These are phyloP conservation scores for Biscogniauxia mediterranea DNA, from an alignment of 2,329 filamentous ascomycete genomes.

Conservation along the genomic window DNA sequence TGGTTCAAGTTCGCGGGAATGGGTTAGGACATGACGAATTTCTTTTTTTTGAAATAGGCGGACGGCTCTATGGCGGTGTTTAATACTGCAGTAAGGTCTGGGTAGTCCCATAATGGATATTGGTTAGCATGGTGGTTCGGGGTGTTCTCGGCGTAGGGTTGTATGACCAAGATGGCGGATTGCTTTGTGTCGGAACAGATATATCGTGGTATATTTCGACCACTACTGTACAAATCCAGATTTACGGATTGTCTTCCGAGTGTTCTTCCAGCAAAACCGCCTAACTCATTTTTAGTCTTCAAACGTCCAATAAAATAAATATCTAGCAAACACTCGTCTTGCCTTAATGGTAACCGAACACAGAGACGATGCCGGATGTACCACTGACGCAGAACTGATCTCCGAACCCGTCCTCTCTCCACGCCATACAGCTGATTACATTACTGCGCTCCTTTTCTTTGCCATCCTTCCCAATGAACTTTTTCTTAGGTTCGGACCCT, in stretches of 20 bases:
- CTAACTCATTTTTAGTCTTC: not conserved
- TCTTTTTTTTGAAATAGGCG: constrained; percentile 8
- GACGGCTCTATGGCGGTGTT: constrained; percentile 14
- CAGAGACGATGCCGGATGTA: constrained; percentile 64
- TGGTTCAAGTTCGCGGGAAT: constrained; percentile 96
- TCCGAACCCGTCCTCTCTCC: constrained; percentile 61
- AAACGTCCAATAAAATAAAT: constrained; percentile 5
- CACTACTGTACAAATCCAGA: constrained; percentile 10
- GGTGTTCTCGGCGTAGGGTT: constrained; percentile 23
- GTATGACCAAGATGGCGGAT: constrained; percentile 18
- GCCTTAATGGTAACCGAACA: constrained; percentile 48
- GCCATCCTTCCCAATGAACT: constrained; percentile 56
- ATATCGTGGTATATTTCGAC: constrained; percentile 7
- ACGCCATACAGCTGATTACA: constrained; percentile 60
- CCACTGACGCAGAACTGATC: constrained; percentile 65
- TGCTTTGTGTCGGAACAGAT: constrained; percentile 13
- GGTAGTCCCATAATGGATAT: constrained; percentile 22
- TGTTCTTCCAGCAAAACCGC: not conserved
- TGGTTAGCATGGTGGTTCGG: constrained; percentile 21
- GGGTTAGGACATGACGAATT: constrained; percentile 46
- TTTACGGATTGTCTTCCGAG: constrained; percentile 8
- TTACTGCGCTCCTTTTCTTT: constrained; percentile 59
- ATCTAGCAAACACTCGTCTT: not conserved
- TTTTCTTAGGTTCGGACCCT: constrained; percentile 49
- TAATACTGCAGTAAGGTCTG: constrained; percentile 27